Conservation (phyloP, 2,329 filamentous ascomycete genomes). For the Alternaria sp. region DNA sequence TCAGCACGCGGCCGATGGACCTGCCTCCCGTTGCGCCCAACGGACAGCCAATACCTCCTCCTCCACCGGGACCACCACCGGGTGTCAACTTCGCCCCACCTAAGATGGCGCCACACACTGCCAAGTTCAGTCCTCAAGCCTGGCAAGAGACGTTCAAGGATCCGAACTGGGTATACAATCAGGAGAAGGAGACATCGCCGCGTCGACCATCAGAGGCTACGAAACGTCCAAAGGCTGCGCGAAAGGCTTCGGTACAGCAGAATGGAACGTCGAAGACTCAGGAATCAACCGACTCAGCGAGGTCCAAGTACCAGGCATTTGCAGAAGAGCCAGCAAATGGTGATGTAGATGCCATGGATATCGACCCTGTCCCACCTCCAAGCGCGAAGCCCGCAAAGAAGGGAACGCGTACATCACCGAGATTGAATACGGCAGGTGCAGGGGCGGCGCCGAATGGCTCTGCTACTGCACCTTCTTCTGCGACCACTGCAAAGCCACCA, state of each 20-base stretch:
- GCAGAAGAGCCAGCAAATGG: conserved; percentile 35
- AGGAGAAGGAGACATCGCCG: conserved; percentile 39
- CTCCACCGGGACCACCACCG: conserved; percentile 38
- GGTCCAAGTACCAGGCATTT: conserved; percentile 40
- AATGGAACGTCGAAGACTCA: conserved; percentile 40
- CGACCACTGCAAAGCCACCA: conserved; percentile 18
- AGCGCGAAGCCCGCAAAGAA: conserved; percentile 14
- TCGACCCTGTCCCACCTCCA: conserved; percentile 49
- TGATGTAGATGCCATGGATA: conserved; percentile 56
- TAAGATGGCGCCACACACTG: conserved; percentile 30
- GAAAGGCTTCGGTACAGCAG: conserved; percentile 41
- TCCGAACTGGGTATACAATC: conserved; percentile 47
- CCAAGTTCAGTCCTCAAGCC: conserved; percentile 51
- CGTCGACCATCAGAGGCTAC: conserved; percentile 36
- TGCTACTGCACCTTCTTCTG: conserved; percentile 21
- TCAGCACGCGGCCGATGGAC: conserved; percentile 26
- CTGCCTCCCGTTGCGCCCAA: conserved; percentile 29
- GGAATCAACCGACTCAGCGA: conserved; percentile 32
- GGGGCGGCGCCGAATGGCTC: conserved; percentile 23
- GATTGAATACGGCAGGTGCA: conserved; percentile 8
- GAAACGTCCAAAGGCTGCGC: conserved; percentile 36
- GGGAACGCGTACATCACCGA: conserved; percentile 7
- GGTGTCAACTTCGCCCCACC: conserved; percentile 32
- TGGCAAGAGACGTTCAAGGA: conserved; percentile 56
- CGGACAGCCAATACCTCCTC: conserved; percentile 36